Evolutionary conservation across 768 basidiomycete species (phyloP).

Genomic region (Daedaleopsis nitida): DNA sequence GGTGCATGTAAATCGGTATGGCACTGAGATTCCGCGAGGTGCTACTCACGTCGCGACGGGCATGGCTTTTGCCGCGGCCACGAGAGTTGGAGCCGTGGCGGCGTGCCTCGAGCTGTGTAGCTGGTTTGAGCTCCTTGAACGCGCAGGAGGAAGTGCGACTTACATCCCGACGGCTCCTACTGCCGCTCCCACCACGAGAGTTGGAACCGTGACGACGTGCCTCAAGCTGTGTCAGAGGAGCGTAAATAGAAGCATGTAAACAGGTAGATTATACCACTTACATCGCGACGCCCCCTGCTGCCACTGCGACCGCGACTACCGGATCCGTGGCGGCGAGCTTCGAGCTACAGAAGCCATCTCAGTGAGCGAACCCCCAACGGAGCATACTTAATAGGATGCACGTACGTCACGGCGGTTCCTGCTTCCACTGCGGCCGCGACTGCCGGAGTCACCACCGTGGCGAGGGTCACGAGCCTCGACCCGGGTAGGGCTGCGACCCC

Average conservation of each 20-base stretch:
- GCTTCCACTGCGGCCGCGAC: conserved; percentile 2
- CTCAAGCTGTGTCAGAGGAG: too few relatives aligned
- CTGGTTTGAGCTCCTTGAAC: too few relatives aligned
- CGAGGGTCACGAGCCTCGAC: conserved; percentile 13
- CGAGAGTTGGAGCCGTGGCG: conserved; percentile 13
- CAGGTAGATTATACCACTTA: background rate
- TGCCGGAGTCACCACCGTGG: conserved; percentile 9
- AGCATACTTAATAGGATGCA: background rate
- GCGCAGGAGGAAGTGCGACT: too few relatives aligned
- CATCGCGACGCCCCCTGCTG: conserved; percentile 5
- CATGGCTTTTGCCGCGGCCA: conserved; percentile 1
- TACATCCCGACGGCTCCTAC: background rate
- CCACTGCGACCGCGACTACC: conserved; percentile 3
- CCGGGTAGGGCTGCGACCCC: conserved; percentile 3
- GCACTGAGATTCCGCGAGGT: background rate
- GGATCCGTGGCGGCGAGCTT: background rate
- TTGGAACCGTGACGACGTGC: conserved; percentile 5
- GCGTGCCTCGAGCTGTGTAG: conserved; percentile 4
- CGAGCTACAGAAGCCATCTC: background rate
- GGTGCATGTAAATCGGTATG: too few relatives aligned
- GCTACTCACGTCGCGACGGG: conserved; percentile 7
- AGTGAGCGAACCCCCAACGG: background rate
- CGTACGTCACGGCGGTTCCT: conserved; percentile 8
- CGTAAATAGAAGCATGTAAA: too few relatives aligned
- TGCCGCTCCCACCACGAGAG: background rate